Evolutionary conservation across 2,329 filamentous ascomycete genomes (phyloP), one percentile per base, ranked within the genome.

Genomic region (Aspergillus ochraceoroseus): DNA sequence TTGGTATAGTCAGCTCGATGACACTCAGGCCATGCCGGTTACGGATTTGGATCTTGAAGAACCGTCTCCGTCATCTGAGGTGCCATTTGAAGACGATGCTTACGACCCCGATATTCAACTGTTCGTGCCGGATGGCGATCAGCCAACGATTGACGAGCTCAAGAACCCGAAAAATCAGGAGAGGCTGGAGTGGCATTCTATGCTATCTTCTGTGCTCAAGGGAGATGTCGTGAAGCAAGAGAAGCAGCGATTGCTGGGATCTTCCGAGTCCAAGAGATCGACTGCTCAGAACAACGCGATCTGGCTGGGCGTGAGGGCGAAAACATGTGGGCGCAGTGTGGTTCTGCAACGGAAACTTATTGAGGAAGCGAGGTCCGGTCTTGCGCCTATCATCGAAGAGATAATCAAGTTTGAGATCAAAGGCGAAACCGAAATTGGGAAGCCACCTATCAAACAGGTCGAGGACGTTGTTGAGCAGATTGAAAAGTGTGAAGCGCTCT

Each of bases 221-320:
- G 92, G 92, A 51, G 92, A 98, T 63, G 92, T 98, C 6, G 90
- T 98, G 43, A 87, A 87, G 56, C 92, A 98, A 65, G 92, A 98
- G 69, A 98, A 98, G 74, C 94, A 95, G 65, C 81, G 92, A 30
- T 67, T 98, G 57, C 92, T 94, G 52, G 89, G 87, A 31, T 83
- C 86, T 49, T 73, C 77, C 33, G 85, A 87, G 31, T 80, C 88
- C 49, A 84, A 85, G 57, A 78, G 79, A 20, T 78, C 82, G 41
- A 85, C 86, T 59, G 74, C 74, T 15, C 64, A 82, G 53, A 80
- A 78, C 55, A 70, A 71, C n/a, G 80, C 83, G 51, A 75, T 96
- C 13, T 98, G 92, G 89, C 71, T 95, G 31, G 90, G 88, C 5
- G 77, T 95, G 20, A 78, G 89, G 41, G 83, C 92, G 32, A 87